Base-by-base conservation (phyloP, 176 grass and related monocot genomes). In the maize (Zea mays) region DNA sequence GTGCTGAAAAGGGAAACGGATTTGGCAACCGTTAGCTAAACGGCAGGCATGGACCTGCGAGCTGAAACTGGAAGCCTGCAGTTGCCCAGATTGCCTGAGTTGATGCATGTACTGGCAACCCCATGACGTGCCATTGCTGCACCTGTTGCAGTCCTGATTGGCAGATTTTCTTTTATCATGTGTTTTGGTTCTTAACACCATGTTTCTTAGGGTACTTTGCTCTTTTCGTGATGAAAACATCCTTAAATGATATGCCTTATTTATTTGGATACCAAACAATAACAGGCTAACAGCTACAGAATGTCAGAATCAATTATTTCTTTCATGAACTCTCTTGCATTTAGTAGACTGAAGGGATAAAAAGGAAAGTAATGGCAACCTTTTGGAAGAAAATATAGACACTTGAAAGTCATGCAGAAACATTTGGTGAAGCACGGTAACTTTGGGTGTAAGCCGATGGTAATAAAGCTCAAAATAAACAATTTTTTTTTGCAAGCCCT, bases 41-140 rank as follows among this genome's bases (percentile, higher is more conserved):
- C 36, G 58, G 15, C 19, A 43, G 65, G 49, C 82, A 12, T 77
- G 82, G 82, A 89, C 77, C 87, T 85, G 82, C 71, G 82, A 81
- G 49, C 77, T 76, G 59, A 49, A 85, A 81, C 63, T 88, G 55
- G 55, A 58, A 58, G 21, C 55, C 50, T 72, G 63, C 76, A 68
- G 76, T 27, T 68, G 49, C n/a, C 55, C 81, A 70, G 65, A 81
- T 89, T 81, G 41, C 77, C 77, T 46, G 62, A 14, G 43, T 41
- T 20, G 27, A 27, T 27, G 27, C 27, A 27, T 27, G 27, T 27
- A 27, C 27, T 27, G 27, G 27, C 27, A 27, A 27, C 27, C 27
- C 27, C 27, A 27, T 43, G 72, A 42, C 43, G 72, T 43, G 56
- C 71, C 35, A 42, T 43, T 43, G 37, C 10, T 39, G 11, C 65